phyloP scores from a whole-genome alignment of 2,329 filamentous ascomycete species.

The Penicillium sp. region DNA sequence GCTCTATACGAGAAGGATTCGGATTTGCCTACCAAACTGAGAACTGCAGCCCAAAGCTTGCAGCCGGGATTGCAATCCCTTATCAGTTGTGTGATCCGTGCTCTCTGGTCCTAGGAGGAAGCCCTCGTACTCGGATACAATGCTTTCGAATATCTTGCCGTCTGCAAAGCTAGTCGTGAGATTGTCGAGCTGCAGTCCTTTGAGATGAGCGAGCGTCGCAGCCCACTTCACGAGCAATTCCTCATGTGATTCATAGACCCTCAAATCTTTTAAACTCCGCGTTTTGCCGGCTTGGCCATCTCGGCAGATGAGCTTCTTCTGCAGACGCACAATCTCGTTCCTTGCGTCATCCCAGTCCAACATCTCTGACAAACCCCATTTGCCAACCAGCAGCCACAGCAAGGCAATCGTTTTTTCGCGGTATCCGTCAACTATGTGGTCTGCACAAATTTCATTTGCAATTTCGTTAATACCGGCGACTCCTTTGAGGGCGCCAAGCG shows the following conservation, averaged over 20 bases:
- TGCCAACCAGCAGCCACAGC: constrained; percentile 57
- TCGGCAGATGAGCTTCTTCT: constrained; percentile 23
- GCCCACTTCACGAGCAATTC: constrained; percentile 56
- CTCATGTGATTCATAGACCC: constrained; percentile 29
- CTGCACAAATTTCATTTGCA: constrained; percentile 45
- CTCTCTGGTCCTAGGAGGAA: constrained; percentile 27
- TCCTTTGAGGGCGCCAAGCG: constrained; percentile 50
- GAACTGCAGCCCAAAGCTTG: constrained; percentile 38
- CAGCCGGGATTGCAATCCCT: constrained; percentile 30
- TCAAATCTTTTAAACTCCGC: constrained; percentile 19
- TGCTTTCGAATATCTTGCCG: constrained; percentile 50
- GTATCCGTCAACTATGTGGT: constrained; percentile 61
- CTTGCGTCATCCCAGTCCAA: constrained; percentile 54
- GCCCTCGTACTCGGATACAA: constrained; percentile 55
- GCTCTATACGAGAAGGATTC: background rate
- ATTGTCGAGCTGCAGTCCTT: constrained; percentile 48
- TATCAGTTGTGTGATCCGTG: background rate
- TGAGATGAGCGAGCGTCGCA: constrained; percentile 44
- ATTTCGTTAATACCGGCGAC: constrained; percentile 40
- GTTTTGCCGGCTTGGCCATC: constrained; percentile 19
- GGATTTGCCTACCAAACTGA: constrained; percentile 36
- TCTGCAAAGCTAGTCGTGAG: constrained; percentile 58
- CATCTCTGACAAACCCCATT: constrained; percentile 52
- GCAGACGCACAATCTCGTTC: constrained; percentile 49
- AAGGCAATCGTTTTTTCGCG: constrained; percentile 61